phyloP scores from a whole-genome alignment of 305 asterid species.

The Salvia sclarea region DNA sequence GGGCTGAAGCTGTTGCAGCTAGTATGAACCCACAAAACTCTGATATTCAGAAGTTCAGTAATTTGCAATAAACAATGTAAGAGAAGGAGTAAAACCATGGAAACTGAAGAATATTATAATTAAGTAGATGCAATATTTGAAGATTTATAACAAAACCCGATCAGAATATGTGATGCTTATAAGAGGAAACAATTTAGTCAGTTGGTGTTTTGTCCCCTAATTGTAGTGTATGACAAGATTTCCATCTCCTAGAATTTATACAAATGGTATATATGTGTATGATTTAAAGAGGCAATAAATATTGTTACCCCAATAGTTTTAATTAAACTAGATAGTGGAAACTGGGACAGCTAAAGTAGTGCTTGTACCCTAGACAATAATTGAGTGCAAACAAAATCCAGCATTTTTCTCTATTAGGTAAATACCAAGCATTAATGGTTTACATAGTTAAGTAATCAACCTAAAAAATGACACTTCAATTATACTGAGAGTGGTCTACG shows the following conservation, averaged over 20 bases:
- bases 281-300: background rate
- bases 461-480: background rate
- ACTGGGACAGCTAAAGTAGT: background rate
- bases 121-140: background rate
- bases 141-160: background rate
- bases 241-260: background rate
- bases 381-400: background rate
- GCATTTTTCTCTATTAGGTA: constrained; percentile 1
- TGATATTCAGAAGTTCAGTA: too few relatives aligned
- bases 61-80: too few relatives aligned
- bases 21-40: too few relatives aligned
- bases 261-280: background rate
- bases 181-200: background rate
- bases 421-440: background rate
- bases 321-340: background rate
- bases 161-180: background rate
- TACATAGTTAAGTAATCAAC: background rate
- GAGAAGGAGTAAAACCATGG: background rate
- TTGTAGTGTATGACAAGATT: background rate
- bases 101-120: background rate
- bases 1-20: too few relatives aligned
- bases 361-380: background rate
- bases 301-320: background rate
- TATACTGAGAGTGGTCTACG: background rate
- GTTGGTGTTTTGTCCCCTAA: background rate